These are phyloP conservation scores for Alternaria dauci DNA, from an alignment of 2,329 filamentous ascomycete species.

Conservation along the genomic window DNA sequence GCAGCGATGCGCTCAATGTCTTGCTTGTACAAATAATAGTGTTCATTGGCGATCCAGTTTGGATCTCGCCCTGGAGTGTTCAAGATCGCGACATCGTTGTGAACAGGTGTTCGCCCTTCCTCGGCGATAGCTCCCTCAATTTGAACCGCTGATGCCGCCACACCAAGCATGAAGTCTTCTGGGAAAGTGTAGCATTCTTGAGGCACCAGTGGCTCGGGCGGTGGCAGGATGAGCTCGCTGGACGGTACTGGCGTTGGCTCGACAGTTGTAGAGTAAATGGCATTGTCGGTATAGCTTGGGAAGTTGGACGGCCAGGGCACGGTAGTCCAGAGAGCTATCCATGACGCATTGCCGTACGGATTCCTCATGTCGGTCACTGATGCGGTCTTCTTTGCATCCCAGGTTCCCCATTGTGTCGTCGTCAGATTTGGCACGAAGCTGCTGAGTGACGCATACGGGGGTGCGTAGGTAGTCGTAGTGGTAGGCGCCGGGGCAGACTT, in stretches of 20 bases:
- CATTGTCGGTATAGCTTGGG: slow-evolving; percentile 29
- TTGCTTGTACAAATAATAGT: slow-evolving; percentile 66
- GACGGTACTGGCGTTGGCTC: slow-evolving; percentile 64
- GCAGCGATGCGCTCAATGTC: slow-evolving; percentile 63
- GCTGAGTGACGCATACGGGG: slow-evolving; percentile 48
- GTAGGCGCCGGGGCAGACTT: slow-evolving; percentile 47
- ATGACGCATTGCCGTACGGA: slow-evolving; percentile 53
- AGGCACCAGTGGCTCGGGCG: slow-evolving; percentile 60
- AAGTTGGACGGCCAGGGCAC: slow-evolving; percentile 47
- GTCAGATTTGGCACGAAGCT: slow-evolving; percentile 47
- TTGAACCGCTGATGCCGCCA: slow-evolving; percentile 38
- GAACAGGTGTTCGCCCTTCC: slow-evolving; percentile 36
- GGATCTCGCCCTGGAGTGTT: slow-evolving; percentile 15
- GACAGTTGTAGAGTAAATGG: slow-evolving; percentile 62
- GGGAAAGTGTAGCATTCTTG: slow-evolving; percentile 62
- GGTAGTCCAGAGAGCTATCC: slow-evolving; percentile 49
- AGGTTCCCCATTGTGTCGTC: slow-evolving; percentile 55
- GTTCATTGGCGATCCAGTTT: slow-evolving; percentile 55
- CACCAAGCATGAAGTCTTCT: slow-evolving; percentile 53
- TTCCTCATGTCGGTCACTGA: slow-evolving; percentile 46
- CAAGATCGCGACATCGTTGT: slow-evolving; percentile 28
- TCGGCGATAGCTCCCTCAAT: slow-evolving; percentile 46
- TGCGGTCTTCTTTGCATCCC: slow-evolving; percentile 48
- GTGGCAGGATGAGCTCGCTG: slow-evolving; percentile 64
- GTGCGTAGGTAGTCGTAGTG: slow-evolving; percentile 47